Evolutionary conservation across 2,329 filamentous ascomycete species (phyloP).

Genomic region (Periconia sp.): DNA sequence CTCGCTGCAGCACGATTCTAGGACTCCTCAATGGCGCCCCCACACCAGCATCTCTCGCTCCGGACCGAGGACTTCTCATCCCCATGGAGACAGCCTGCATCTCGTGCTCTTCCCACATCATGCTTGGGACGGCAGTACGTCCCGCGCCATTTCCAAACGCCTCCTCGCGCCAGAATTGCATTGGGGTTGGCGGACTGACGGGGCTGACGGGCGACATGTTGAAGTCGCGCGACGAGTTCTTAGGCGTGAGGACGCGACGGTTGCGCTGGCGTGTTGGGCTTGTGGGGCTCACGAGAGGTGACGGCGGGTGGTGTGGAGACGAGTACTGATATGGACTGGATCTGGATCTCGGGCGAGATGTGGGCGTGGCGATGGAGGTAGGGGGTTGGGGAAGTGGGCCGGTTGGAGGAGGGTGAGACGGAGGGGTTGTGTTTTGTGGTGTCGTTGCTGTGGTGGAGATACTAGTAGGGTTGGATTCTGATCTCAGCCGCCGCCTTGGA

Average conservation of each 20-base stretch:
- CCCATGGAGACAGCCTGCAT: constrained; percentile 5
- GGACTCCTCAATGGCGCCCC: constrained; percentile 9
- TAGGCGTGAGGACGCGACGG: constrained; percentile 15
- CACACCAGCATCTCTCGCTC: constrained; percentile 1
- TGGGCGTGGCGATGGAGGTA: neutral
- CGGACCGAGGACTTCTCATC: neutral
- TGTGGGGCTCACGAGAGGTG: constrained; percentile 14
- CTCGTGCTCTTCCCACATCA: neutral
- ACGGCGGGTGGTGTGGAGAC: constrained; percentile 16
- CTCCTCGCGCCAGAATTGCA: constrained; percentile 18
- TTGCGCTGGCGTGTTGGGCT: constrained; percentile 17
- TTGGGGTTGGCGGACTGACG: constrained; percentile 9
- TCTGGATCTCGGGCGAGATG: neutral
- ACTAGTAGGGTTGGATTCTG: neutral
- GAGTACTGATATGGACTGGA: constrained; percentile 6
- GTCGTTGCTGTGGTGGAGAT: neutral
- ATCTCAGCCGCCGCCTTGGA: neutral
- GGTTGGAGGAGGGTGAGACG: neutral
- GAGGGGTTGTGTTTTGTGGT: neutral
- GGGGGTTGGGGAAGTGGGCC: neutral
- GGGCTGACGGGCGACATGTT: constrained; percentile 15
- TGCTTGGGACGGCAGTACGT: neutral
- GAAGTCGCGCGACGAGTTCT: constrained; percentile 16
- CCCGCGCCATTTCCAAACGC: constrained; percentile 1
- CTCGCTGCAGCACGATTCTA: constrained; percentile 9